Base-by-base conservation (phyloP, 768 basidiomycete species). In the Tubosaeta sp. region DNA sequence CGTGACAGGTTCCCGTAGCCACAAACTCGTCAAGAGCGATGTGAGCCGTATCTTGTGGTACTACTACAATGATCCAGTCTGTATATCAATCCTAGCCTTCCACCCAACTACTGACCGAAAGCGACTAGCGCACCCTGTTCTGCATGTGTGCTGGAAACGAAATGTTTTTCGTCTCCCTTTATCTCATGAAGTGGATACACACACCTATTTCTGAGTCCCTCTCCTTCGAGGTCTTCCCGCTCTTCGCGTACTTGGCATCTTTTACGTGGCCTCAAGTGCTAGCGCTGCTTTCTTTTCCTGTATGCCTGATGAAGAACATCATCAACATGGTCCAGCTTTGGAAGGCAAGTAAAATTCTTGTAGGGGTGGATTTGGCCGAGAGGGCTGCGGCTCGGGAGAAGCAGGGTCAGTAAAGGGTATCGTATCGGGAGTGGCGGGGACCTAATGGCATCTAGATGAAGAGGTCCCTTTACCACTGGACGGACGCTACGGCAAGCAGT, bases 261-360 rank as follows among this genome's bases (percentile, higher is more conserved):
- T 59, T 87, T 58, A 92, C 90, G 14, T 95, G 86, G 80, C 84
- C 94, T 2, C 82, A 88, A 63, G 54, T 84, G 4, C 66, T 92
- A 57, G 93, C 90, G 0, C 48, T 73, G 34, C 6, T 80, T 25
- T 84, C 81, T 32, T 75, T 76, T 57, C 87, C 84, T 1, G 71
- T 96, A 42, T 95, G 84, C 65, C 58, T 81, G 14, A 64, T 76
- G 55, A 99, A 98, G 76, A 96, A 98, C 66, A 62, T 94, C 50
- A 91, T 99, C 75, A 96, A 97, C 67, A 69, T 89, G 30, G 94
- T 99, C 7, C 96, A 99, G 69, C 81, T 97, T 51, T 97, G 94
- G 94, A 99, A 99, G 68, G 95, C 96, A 24, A 87, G 89, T 31
- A 93, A 93, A 71, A 91, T 93, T 49, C 78, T 96, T 14, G 94